Percentiles rank a stretch among this genome's conserved stretches.
These are phyloP conservation scores for Talaromyces stipitatus DNA, from an alignment of 495 filamentous ascomycete species.

Conservation along the genomic window DNA sequence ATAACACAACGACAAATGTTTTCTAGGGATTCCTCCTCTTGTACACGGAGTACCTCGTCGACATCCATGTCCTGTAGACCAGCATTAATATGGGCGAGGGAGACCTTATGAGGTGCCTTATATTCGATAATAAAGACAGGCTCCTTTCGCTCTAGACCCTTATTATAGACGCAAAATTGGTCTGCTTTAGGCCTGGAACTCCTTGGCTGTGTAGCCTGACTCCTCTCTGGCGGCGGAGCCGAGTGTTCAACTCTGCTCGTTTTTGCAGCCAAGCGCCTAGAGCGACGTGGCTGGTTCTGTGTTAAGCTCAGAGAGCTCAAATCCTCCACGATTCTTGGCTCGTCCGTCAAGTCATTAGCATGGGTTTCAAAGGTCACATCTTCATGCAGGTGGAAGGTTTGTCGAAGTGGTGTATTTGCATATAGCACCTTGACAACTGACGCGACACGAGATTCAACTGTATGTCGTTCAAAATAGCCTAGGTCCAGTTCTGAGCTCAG, in stretches of 20 bases:
- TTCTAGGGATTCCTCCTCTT: constrained; percentile 8
- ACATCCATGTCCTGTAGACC: constrained; percentile 18
- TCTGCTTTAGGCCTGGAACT: constrained; percentile 18
- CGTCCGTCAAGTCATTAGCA: constrained; percentile 18
- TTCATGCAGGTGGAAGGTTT: constrained; percentile 12
- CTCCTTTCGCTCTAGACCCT: constrained; percentile 15
- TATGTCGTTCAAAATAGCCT: constrained; percentile 6
- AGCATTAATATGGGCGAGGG: constrained; percentile 12
- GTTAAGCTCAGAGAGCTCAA: constrained; percentile 5
- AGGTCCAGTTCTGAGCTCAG: constrained; percentile 9
- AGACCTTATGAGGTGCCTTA: constrained; percentile 36
- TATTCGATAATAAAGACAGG: constrained; percentile 30
- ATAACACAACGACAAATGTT: constrained; percentile 10
- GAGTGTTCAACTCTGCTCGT: too few relatives aligned
- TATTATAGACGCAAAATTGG: constrained; percentile 36
- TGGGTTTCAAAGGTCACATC: constrained; percentile 19
- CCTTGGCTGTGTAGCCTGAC: not conserved
- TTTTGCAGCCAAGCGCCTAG: constrained; percentile 2
- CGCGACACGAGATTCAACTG: constrained; percentile 6
- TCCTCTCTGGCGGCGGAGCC: too few relatives aligned
- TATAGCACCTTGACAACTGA: constrained; percentile 6
- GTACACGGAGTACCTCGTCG: constrained; percentile 9
- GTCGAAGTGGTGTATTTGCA: constrained; percentile 4
- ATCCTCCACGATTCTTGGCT: constrained; percentile 4
- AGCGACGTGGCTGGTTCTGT: constrained; percentile 6